Base-by-base conservation (phyloP, 2,329 filamentous ascomycete species). In the Ophiocordyceps camponoti-saundersi region DNA sequence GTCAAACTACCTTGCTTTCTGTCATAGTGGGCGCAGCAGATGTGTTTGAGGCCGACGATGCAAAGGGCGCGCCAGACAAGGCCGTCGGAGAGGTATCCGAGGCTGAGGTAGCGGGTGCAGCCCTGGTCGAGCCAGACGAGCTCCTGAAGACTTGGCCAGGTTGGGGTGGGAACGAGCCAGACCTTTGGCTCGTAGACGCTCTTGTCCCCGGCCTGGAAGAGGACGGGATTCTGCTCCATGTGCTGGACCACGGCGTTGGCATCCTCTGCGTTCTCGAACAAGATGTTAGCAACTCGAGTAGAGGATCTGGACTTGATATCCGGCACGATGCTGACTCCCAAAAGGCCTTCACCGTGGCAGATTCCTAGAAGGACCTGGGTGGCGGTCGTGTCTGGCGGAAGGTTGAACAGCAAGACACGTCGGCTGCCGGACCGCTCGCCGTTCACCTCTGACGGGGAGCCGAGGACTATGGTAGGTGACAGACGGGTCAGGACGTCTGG, bases 321-420 rank as follows among this genome's bases (percentile, higher is more conserved):
- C 0, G 49, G 21, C 16, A 52, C 11, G 1, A 55, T 18, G 1
- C 15, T 44, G 6, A 53, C 45, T 2, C 44, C 36, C 1, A 52
- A 16, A 3, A 59, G 13, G 0, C 52, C 52, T 0, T 51, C 55
- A 1, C 44, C 6, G 8, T 50, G 50, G 1, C 44, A 32, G 7
- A 61, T 51, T 1, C 51, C 55, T 1, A 49, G 41, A 1, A 56
- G 44, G 2, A 59, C 30, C 21, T 60, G 58, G 2, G 49, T 18
- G 1, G 48, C 13, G 0, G 42, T 48, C 2, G 50, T 42, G 0
- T 44, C 41, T 0, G 22, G 22, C 0, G 61, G 59, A 0, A 63
- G 47, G 3, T 57, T 55, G 12, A 44, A 30, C 0, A 63, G 30
- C 0, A 60, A 8, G 0, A 62, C 50, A 0, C 57, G 53, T 0